Evolutionary conservation across 2,329 filamentous ascomycete species (phyloP), one percentile per base, ranked within the genome.

Genomic region (Rachicladosporium sp.): DNA sequence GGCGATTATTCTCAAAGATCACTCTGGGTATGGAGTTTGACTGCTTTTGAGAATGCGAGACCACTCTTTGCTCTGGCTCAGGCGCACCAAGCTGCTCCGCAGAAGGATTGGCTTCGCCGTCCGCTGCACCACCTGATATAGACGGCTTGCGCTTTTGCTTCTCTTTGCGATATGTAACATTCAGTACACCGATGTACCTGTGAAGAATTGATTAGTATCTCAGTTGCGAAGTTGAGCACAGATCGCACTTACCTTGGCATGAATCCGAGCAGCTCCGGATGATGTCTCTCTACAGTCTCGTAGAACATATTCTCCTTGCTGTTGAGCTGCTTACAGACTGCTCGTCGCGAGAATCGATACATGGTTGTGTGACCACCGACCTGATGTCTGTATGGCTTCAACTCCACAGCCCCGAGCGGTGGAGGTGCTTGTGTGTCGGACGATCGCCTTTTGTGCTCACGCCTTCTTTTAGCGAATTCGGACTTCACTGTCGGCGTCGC

Each of bases 281-380:
- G 89, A 50, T 85, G 78, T 54, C 77, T 78, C 66, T 98, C 91
- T 53, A 96, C 85, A 40, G 81, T 91, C 63, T 98, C 91, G 61
- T 98, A 98, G 58, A 98, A 98, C 63, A 94, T 86, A 62, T 98
- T 98, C 59, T 98, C 91, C 54, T 89, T 76, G 59, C 94, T 98
- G 61, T 94, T 98, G 55, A 98, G 74, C 64, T 95, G 87, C 64
- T 98, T 98, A 70, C 91, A 98, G 8, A 98, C 88, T 41, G 91
- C 91, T 52, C 88, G 77, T 49, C 86, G 80, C 11, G 91, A 96
- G 58, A 98, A 96, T 32, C 89, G 81, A 74, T 93, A 98, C 29
- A 98, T 74, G 0, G 89, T 95, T 5, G 87, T 95, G 60, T 98
- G 91, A 1, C 91, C 91, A 43, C 91, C 91, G 40, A 98, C 91